Percentiles rank a stretch among this genome's conserved stretches.
These are phyloP conservation scores for Calocera viscosa DNA, from an alignment of 768 basidiomycete species.

Conservation along the genomic window DNA sequence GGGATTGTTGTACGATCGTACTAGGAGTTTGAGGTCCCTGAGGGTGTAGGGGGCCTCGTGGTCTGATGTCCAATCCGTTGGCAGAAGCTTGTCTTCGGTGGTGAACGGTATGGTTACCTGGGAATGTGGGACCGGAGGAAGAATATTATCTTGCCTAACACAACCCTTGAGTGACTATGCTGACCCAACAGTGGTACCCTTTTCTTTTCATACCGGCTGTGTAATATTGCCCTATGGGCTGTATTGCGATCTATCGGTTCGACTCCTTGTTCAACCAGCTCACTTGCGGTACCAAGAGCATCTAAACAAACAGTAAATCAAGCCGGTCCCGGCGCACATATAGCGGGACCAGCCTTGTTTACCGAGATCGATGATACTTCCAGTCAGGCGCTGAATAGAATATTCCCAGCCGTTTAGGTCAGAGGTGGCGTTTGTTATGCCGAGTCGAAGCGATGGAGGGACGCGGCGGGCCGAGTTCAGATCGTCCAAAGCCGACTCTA, in stretches of 20 bases:
- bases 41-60: background rate
- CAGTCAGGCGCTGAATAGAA: background rate
- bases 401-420: background rate
- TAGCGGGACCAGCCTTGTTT: background rate
- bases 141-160: background rate
- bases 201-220: background rate
- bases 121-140: background rate
- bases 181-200: background rate
- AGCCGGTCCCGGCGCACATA: background rate
- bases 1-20: background rate
- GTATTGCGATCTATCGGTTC: slow-evolving; percentile 4
- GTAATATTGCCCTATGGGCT: background rate
- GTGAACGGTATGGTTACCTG: background rate
- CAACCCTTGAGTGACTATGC: background rate
- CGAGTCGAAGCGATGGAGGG: slow-evolving; percentile 1
- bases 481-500: background rate
- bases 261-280: background rate
- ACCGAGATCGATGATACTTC: background rate
- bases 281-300: background rate
- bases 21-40: background rate
- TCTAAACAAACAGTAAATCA: background rate
- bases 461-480: background rate
- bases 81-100: slow-evolving; percentile 2
- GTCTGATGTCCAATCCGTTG: background rate
- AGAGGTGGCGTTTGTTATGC: background rate